Conservation (phyloP, 1,284 basidiomycete genomes). For the Irpex sp. region DNA sequence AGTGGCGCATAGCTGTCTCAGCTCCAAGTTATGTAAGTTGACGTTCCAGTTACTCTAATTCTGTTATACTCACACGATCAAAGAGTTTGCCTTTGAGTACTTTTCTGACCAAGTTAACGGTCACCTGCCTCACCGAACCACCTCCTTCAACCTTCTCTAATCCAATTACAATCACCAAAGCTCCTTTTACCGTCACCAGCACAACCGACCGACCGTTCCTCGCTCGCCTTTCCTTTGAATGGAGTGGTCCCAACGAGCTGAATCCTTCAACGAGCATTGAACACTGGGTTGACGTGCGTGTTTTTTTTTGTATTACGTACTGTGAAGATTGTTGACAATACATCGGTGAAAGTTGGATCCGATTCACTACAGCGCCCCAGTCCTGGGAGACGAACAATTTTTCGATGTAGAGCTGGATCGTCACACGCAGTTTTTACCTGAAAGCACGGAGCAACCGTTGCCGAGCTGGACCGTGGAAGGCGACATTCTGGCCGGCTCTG, state of each 20-base stretch:
- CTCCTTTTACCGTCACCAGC: constrained; percentile 56
- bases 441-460: constrained; percentile 5
- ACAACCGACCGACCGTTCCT: constrained; percentile 58
- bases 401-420: constrained; percentile 68
- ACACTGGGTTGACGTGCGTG: constrained; percentile 70
- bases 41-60: too few relatives aligned
- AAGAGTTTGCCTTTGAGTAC: constrained; percentile 51
- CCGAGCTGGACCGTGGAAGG: constrained; percentile 18
- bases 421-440: constrained; percentile 46
- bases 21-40: constrained; percentile 66
- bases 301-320: neutral
- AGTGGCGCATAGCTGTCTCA: constrained; percentile 65
- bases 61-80: neutral
- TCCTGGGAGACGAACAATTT: constrained; percentile 63
- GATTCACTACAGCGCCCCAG: constrained; percentile 38
- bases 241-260: constrained; percentile 30
- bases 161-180: constrained; percentile 33
- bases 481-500: neutral
- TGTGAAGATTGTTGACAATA: neutral
- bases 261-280: constrained; percentile 47
- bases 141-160: constrained; percentile 28
- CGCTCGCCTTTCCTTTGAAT: constrained; percentile 53
- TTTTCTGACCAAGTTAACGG: constrained; percentile 44
- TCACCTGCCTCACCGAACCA: constrained; percentile 40
- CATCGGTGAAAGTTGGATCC: constrained; percentile 48